Conservation (phyloP, 768 basidiomycete species). For the Tylopilus intermedius region DNA sequence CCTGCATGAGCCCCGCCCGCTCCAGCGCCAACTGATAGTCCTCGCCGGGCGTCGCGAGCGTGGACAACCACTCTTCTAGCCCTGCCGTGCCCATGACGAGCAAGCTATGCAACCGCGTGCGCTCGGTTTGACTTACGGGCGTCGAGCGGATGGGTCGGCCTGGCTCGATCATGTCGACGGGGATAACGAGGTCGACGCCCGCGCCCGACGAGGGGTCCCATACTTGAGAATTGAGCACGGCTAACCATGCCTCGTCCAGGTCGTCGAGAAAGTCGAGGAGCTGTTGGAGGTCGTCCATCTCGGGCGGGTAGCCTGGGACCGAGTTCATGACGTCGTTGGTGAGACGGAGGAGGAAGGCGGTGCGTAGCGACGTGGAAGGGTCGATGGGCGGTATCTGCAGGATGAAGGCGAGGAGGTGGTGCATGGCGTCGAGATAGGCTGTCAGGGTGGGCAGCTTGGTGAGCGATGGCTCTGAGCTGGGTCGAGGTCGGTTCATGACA, state of each 20-base stretch:
- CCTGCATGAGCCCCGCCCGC: slow-evolving; percentile 51
- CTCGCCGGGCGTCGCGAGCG: slow-evolving; percentile 24
- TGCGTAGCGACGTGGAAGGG: slow-evolving; percentile 64
- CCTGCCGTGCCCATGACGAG: slow-evolving; percentile 53
- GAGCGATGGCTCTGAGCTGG: slow-evolving; percentile 31
- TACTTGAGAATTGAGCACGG: slow-evolving; percentile 55
- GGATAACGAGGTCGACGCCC: slow-evolving; percentile 39
- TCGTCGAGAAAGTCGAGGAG: slow-evolving; percentile 67
- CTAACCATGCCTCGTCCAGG: slow-evolving; percentile 70
- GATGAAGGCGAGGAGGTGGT: slow-evolving; percentile 53
- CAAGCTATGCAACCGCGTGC: slow-evolving; percentile 64
- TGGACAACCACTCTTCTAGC: slow-evolving; percentile 66
- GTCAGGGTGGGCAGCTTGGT: slow-evolving; percentile 54
- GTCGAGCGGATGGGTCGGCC: slow-evolving; percentile 35
- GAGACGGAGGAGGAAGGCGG: slow-evolving; percentile 62
- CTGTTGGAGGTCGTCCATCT: slow-evolving; percentile 40
- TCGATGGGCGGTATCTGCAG: slow-evolving; percentile 72
- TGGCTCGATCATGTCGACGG: slow-evolving; percentile 32
- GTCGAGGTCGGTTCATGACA: slow-evolving; percentile 1
- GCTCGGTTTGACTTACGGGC: slow-evolving; percentile 63
- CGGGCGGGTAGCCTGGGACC: slow-evolving; percentile 56
- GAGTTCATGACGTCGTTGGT: slow-evolving; percentile 62
- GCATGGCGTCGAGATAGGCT: slow-evolving; percentile 55
- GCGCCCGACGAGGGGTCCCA: slow-evolving; percentile 54
- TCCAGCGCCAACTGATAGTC: slow-evolving; percentile 38